A percentile compares a stretch with the other conserved stretches of the same genome.
Evolutionary conservation across 164 flowering plant species (phyloP).

Genomic region (Amborella trichopoda): DNA sequence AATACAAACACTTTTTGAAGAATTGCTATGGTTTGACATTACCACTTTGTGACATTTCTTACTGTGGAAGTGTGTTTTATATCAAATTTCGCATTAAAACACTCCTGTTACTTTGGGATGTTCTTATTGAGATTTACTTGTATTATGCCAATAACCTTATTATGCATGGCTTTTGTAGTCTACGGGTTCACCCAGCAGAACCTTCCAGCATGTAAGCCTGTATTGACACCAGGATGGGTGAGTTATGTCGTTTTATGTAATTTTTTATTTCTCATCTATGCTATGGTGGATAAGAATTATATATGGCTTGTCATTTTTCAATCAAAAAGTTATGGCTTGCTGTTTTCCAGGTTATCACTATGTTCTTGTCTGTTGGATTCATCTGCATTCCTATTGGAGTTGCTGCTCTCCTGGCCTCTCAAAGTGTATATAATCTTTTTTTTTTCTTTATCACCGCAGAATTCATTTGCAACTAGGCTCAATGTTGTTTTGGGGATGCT

Average conservation of each 20-base stretch:
- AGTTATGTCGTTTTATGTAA: slow-evolving; percentile 8
- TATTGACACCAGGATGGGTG: slow-evolving; percentile 71
- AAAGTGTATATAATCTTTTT: slow-evolving; percentile 29
- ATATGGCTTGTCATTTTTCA: background rate
- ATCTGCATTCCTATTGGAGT: slow-evolving; percentile 65
- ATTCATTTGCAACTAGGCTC: background rate
- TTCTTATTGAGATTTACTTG: no score
- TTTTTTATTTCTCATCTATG: background rate
- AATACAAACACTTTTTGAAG: no score
- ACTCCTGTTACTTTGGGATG: no score
- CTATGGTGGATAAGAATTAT: no score
- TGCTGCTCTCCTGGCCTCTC: slow-evolving; percentile 45
- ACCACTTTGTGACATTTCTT: no score
- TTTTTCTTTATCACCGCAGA: slow-evolving; percentile 1
- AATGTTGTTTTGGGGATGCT: background rate
- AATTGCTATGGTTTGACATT: no score
- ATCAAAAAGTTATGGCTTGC: slow-evolving; percentile 2
- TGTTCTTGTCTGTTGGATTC: slow-evolving; percentile 42
- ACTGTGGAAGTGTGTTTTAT: no score
- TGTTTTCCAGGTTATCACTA: slow-evolving; percentile 44
- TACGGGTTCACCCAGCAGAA: slow-evolving; percentile 64
- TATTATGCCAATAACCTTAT: no score
- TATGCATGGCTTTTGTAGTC: no score
- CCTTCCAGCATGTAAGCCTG: slow-evolving; percentile 83
- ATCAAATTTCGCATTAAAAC: no score